Conservation (phyloP, 2,329 filamentous ascomycete genomes). For the Cytospora mali region DNA sequence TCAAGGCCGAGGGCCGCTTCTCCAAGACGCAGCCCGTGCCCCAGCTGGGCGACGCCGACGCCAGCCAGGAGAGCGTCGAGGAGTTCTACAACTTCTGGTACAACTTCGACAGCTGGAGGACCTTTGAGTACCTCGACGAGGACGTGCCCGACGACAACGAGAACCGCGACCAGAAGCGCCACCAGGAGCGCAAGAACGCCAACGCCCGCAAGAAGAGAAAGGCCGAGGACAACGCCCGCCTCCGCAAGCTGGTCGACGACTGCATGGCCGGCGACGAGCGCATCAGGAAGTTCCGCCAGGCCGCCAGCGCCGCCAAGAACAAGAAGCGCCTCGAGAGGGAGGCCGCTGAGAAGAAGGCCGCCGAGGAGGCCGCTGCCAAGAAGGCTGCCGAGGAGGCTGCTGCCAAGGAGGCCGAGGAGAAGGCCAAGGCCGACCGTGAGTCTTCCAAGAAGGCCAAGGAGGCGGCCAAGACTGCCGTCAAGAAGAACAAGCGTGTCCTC, state of each 20-base stretch:
- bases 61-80: slow-evolving; percentile 87
- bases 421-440: slow-evolving; percentile 82
- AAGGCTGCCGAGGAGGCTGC: slow-evolving; percentile 83
- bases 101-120: slow-evolving; percentile 97
- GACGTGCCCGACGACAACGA: slow-evolving; percentile 99
- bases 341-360: slow-evolving; percentile 83
- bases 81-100: slow-evolving; percentile 99
- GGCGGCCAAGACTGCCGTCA: slow-evolving; percentile 96
- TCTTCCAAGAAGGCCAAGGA: slow-evolving; percentile 95
- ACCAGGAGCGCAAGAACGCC: slow-evolving; percentile 97
- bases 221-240: slow-evolving; percentile 91
- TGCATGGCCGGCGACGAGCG: slow-evolving; percentile 83
- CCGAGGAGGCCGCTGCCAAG: slow-evolving; percentile 80
- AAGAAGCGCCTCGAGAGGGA: slow-evolving; percentile 91
- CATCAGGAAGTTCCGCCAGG: slow-evolving; percentile 95
- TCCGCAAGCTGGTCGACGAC: slow-evolving; percentile 89
- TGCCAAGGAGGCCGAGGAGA: slow-evolving; percentile 81
- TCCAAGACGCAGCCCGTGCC: slow-evolving; percentile 90
- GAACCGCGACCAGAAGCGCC: slow-evolving; percentile 98
- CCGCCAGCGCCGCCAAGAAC: slow-evolving; percentile 92
- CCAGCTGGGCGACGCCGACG: slow-evolving; percentile 79
- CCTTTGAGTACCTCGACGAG: slow-evolving; percentile 98
- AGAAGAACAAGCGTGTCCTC: slow-evolving; percentile 99
- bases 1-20: slow-evolving; percentile 91
- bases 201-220: slow-evolving; percentile 99